Base-by-base conservation (phyloP, 208 protist species). In the Hexamita inflata region DNA sequence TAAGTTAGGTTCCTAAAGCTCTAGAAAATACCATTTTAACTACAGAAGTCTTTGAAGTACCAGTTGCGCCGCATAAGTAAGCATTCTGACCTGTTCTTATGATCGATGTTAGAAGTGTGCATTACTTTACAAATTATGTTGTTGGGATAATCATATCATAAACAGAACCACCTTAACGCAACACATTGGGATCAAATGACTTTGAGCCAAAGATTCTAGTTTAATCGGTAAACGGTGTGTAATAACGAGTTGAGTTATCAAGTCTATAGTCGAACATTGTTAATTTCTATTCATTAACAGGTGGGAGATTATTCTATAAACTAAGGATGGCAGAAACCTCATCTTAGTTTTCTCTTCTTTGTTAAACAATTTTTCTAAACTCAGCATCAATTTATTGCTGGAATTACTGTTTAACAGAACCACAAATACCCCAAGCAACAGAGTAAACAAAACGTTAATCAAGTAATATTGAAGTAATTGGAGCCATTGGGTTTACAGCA, bases 381-480 rank as follows among this genome's bases (percentile, higher is more conserved):
- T 58, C 7, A 11, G 11, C 30, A n/a, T 70, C 64, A 34, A 70
- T 45, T 13, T 34, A 9, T 9, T 9, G n/a, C 19, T 2, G 4
- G 41, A 28, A 40, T 4, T 70, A 9, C 29, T 2, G 4, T n/a
- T 29, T 34, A 9, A 70, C 2, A 19, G 30, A 32, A 11, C 70
- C 70, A 28, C 70, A 9, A 28, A 75, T 32, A 30, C 39, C 30
- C 70, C 70, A 75, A 11, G 45, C 41, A 19, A 62, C 9, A 68
- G 73, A 58, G 57, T 61, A 76, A 9, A 49, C 91, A 92, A n/a
- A 89, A 90, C 62, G 42, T 4, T 11, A 26, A 41, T 58, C 13
- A 9, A 73, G 4, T 13, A 40, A 35, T 9, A 28, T 53, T 9
- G 24, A 38, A 2, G 30, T 38, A 34, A 53, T 32, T 2, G 34